Percentiles rank a stretch among this genome's conserved stretches.
Evolutionary conservation across 176 grass and related monocot genomes (phyloP).

Genomic region (Raddia distichophylla): DNA sequence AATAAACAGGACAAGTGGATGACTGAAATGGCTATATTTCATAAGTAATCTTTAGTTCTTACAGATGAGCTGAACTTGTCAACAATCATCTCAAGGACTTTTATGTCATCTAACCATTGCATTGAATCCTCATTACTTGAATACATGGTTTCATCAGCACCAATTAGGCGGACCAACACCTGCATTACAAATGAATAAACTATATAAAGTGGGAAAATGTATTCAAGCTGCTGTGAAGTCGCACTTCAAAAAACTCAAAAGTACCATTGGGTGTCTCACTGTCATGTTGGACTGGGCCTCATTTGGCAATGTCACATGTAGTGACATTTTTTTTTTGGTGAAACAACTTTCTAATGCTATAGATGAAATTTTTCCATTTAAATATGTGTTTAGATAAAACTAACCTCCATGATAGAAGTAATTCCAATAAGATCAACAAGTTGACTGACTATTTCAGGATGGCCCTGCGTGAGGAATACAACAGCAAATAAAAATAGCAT

Average conservation of each 20-base stretch:
- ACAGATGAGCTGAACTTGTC: constrained; percentile 96
- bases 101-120: constrained; percentile 88
- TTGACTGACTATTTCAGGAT: constrained; percentile 81
- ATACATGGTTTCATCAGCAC: constrained; percentile 92
- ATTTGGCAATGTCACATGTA: constrained; percentile 10
- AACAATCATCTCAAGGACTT: constrained; percentile 98
- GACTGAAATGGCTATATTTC: constrained; percentile 16
- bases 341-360: constrained; percentile 2
- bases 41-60: constrained; percentile 55
- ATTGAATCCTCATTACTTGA: constrained; percentile 73
- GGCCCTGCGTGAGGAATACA: constrained; percentile 60
- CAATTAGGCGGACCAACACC: constrained; percentile 86
- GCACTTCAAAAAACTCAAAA: constrained; percentile 1
- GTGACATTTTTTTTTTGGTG: not conserved
- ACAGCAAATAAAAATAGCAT: constrained; percentile 24
- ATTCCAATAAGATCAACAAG: constrained; percentile 94
- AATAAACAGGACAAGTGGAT: constrained; percentile 30
- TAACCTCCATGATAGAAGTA: constrained; percentile 99
- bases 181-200: constrained; percentile 47
- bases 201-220: constrained; percentile 2
- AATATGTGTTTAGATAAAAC: constrained; percentile 17
- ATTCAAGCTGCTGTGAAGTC: not conserved
- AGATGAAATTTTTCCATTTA: not conserved
- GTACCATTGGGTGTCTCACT: constrained; percentile 10
- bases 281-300: not conserved